phyloP scores from a whole-genome alignment of 331 rosid species.

The Quercus tomentella region DNA sequence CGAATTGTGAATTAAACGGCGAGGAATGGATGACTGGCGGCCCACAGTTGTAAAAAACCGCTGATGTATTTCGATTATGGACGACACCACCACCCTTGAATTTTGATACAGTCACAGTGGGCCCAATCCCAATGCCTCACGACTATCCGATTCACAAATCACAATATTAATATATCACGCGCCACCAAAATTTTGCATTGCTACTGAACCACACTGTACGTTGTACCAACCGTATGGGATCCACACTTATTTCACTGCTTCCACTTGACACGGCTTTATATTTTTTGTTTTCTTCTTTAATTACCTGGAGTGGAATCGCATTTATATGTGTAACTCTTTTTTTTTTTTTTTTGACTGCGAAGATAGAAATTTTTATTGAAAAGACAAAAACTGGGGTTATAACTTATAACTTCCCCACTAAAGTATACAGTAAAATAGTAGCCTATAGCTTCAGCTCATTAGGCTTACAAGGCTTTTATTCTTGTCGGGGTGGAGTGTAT shows the following conservation, averaged over 20 bases:
- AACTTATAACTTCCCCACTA: no score
- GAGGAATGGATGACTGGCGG: neutral
- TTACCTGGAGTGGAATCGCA: no score
- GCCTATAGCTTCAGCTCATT: no score
- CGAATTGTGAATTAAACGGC: neutral
- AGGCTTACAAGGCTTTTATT: no score
- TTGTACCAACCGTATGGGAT: neutral
- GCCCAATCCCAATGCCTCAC: neutral
- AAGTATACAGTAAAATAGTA: no score
- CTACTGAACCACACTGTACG: neutral
- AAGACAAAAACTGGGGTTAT: no score
- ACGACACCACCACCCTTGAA: neutral
- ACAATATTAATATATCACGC: neutral
- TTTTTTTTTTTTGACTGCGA: no score
- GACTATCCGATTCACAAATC: no score
- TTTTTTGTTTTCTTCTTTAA: neutral
- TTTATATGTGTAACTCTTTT: no score
- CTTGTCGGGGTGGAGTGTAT: no score
- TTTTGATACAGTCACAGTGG: neutral
- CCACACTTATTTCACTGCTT: neutral
- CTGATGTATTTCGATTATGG: neutral
- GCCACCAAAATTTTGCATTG: neutral
- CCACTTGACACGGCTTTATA: neutral
- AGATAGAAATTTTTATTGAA: no score
- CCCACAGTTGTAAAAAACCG: constrained; percentile 6